Base-by-base conservation (phyloP, 2,329 filamentous ascomycete species). In the Cladobotryum mycophilum region DNA sequence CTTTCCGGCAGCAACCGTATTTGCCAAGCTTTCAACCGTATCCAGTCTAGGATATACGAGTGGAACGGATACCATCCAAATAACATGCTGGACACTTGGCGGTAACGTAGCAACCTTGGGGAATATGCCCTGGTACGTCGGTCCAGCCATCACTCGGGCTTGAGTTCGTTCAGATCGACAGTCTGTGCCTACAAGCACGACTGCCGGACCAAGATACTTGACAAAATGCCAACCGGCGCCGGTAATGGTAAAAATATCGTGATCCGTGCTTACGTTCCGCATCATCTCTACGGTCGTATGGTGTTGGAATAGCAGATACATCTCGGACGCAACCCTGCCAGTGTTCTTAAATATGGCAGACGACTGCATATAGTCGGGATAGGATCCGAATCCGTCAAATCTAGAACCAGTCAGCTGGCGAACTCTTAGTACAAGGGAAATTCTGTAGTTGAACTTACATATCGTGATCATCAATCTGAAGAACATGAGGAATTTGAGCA, bases 301-400 rank as follows among this genome's bases (percentile, higher is more conserved):
- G 64, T 99, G 93, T 65, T 99, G 93, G 76, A 99, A 99, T 7
- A 99, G 80, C 35, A 99, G 78, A 65, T 97, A 99, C 91, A 96
- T 96, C 59, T 97, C 90, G 49, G 95, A 91, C 18, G 90, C 93
- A 55, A 99, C 85, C 36, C 93, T 84, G 20, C 93, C 93, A 62
- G 97, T 95, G 64, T 97, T 97, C 72, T 95, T 96, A 76, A 99
- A 97, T 72, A 97, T 90, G 57, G 95, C 86, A 15, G 90, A 96
- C 58, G 88, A 88, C 65, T 99, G 93, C 92, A 99, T 97, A 66
- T 97, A 95, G 55, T 96, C 90, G 0, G 93, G 93, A 62, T 97
- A 99, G 1, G 90, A 96, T 30, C 93, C 93, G 60, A 93, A 99
- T 22, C 93, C 93, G 64, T 99, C 93, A 60, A 99, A 99, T 52